phyloP scores from a whole-genome alignment of 2,329 filamentous ascomycete species.

The Diaporthe destruens region DNA sequence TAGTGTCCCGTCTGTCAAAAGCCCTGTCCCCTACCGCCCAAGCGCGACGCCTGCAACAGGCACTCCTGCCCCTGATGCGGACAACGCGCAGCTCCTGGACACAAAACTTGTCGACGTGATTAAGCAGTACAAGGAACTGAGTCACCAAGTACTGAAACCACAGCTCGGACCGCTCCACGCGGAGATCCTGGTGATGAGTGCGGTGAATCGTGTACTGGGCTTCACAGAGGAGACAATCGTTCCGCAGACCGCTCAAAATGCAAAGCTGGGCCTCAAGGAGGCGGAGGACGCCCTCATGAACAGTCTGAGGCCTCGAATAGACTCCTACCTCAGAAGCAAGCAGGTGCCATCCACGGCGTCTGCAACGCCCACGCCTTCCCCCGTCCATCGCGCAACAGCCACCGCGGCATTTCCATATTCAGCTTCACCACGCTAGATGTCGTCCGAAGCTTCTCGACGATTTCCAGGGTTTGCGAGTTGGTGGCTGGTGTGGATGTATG shows the following conservation, averaged over 20 bases:
- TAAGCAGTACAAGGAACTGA: constrained; percentile 60
- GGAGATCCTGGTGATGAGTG: constrained; percentile 62
- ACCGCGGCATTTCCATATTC: neutral
- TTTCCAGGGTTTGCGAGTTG: neutral
- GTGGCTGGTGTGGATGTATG: too few species aligned
- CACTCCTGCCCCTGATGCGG: constrained; percentile 13
- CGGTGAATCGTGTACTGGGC: constrained; percentile 64
- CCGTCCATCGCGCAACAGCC: neutral
- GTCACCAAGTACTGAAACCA: constrained; percentile 56
- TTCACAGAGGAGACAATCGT: constrained; percentile 58
- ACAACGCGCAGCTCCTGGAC: constrained; percentile 46
- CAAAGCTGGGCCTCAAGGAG: constrained; percentile 48
- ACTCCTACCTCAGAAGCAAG: constrained; percentile 14
- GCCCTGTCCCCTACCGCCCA: constrained; percentile 7
- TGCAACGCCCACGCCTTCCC: constrained; percentile 8
- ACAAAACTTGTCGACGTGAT: constrained; percentile 58
- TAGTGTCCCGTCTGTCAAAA: neutral
- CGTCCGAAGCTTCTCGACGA: neutral
- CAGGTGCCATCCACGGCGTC: neutral
- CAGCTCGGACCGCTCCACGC: constrained; percentile 57
- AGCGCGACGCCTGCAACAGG: constrained; percentile 32
- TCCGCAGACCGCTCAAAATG: constrained; percentile 45
- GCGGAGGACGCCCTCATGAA: constrained; percentile 51
- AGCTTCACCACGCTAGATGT: neutral
- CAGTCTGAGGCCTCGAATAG: constrained; percentile 26